Evolutionary conservation across 345 rosid genomes (phyloP), one percentile per base, ranked within the genome.

Genomic region (Gossypium australe): DNA sequence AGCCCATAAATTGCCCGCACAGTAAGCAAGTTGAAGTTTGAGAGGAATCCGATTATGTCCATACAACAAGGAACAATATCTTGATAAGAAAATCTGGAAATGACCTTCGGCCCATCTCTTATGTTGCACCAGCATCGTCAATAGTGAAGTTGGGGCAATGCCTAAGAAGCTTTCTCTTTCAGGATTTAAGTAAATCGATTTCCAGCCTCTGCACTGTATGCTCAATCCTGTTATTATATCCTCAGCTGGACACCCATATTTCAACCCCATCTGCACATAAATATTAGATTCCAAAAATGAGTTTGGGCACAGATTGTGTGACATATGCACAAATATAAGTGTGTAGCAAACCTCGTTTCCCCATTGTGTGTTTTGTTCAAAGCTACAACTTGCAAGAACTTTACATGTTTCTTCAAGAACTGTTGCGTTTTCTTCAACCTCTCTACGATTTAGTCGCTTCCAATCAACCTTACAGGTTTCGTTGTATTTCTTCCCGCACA

Each of bases 131-230:
- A 67, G 57, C 2, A 9, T 22, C 8, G 9, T 34, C 71, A 67
- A 48, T 24, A 67, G 17, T 47, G 87, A 70, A 6, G 74, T 80
- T 17, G 88, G 85, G 55, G 84, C 83, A 45, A 83, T n/a, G 38
- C 86, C 90, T 43, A 73, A 18, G 74, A 85, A 87, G 24, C 79
- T 82, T 41, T 79, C 73, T 71, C 79, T 75, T 71, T 80, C 45
- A 18, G 88, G 84, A 71, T 75, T 75, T 16, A 34, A 75, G 66
- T 72, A 70, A 12, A 72, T 68, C 4, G 90, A 85, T 69, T 72
- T 83, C 88, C 90, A 87, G 20, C 87, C 85, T 70, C 68, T 81
- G 66, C 90, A 83, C 57, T 78, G 81, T 72, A 83, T 82, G 1
- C 75, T 52, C 17, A 81, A 68, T 65, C 87, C 87, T 2, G 87